A percentile compares a stretch with the other conserved stretches of the same genome.
Evolutionary conservation across 768 basidiomycete genomes (phyloP).

Genomic region (Phaffia tasmanica): DNA sequence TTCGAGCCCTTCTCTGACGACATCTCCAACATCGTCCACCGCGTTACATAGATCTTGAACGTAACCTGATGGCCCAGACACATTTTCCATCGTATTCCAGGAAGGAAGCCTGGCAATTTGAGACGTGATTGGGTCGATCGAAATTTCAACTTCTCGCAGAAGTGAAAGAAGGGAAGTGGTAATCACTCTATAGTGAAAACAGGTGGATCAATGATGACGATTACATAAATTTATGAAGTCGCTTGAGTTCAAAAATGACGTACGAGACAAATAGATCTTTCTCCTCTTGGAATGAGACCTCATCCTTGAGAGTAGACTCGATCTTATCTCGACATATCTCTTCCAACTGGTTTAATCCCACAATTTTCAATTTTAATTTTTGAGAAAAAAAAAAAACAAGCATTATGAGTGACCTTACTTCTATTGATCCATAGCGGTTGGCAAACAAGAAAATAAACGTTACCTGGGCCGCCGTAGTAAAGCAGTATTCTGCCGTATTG

Average conservation of each 20-base stretch:
- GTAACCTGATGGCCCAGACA: constrained; percentile 76
- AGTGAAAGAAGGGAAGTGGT: constrained; percentile 70
- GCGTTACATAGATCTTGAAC: constrained; percentile 62
- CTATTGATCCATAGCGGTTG: not conserved
- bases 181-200: constrained; percentile 51
- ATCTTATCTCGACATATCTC: constrained; percentile 80
- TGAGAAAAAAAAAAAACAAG: no score
- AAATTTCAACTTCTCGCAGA: constrained; percentile 72
- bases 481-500: constrained; percentile 97
- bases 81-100: constrained; percentile 70
- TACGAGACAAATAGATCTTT: constrained; percentile 82
- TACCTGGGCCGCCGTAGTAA: constrained; percentile 78
- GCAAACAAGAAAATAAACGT: constrained; percentile 19
- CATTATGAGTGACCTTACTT: not conserved
- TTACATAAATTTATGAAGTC: not conserved
- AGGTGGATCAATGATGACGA: not conserved
- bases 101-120: constrained; percentile 57
- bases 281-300: constrained; percentile 70
- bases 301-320: constrained; percentile 60
- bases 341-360: constrained; percentile 55
- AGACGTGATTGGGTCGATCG: constrained; percentile 66
- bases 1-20: constrained; percentile 69
- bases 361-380: no score
- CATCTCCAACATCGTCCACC: constrained; percentile 63
- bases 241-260: constrained; percentile 26